Evolutionary conservation across 768 basidiomycete genomes (phyloP), one percentile per base, ranked within the genome.

Genomic region (Lepiota venenata): DNA sequence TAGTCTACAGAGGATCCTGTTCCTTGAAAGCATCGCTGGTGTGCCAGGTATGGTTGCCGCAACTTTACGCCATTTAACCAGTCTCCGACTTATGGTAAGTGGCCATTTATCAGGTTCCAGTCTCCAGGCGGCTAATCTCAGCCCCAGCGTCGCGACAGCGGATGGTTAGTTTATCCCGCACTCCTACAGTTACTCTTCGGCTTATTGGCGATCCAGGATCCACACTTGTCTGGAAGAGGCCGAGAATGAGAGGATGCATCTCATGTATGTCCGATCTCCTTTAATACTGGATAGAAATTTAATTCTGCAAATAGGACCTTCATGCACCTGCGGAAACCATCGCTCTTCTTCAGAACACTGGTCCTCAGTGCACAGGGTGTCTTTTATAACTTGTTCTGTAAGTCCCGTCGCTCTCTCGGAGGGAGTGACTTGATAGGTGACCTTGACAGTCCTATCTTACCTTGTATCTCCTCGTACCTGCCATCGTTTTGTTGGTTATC

Each of bases 21-120:
- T 78, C 72, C 77, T 98, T 32, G 96, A 98, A 71, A 86, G 81
- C 49, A 83, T 97, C 50, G 97, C 97, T 11, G 97, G 91, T 18
- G 94, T 98, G 1, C 96, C 96, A 16, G 95, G 95, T 4, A 95
- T 95, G 92, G 93, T 90, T n/a, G 91, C 84, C 11, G 91, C 89
- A 8, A 87, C 86, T 25, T 75, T 95, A 35, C 81, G 97, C 22
- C 97, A 99, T 71, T 76, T 99, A 32, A 80, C 81, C 39, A 93
- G 91, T 67, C 76, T 99, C 37, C 84, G 97, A 38, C 74, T 94
- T 36, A 90, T 98, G 89, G 89, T 89, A 62, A 61, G 75, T 61
- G 53, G 25, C 25, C 12, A 7, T 11, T 45, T 38, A 50, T 48
- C 21, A 32, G 54, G 32, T 21, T 3, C 37, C 8, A 18, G 36